Percentiles rank a stretch among this genome's conserved stretches.
phyloP scores from a whole-genome alignment of 768 basidiomycete species.

The Mrakia hoshinonis region DNA sequence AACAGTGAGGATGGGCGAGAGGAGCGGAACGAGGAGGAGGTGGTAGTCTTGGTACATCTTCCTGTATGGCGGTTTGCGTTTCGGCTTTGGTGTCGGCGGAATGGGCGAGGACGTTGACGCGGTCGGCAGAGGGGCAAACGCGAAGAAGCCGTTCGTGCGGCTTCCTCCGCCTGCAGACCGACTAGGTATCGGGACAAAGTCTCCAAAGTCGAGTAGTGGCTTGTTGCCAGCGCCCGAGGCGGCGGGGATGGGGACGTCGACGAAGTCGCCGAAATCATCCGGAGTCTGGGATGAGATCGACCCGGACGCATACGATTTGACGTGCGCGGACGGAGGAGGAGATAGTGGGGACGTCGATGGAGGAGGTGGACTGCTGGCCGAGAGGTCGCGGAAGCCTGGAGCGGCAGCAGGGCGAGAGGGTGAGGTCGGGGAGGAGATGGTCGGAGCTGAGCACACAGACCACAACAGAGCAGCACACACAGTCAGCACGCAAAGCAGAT shows the following conservation, averaged over 20 bases:
- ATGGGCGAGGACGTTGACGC: constrained; percentile 31
- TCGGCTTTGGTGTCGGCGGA: constrained; percentile 34
- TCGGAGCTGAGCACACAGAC: background rate
- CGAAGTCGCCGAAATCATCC: constrained; percentile 41
- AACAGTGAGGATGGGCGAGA: constrained; percentile 53
- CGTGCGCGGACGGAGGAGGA: constrained; percentile 27
- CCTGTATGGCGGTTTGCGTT: constrained; percentile 44
- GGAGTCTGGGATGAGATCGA: background rate
- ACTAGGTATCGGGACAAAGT: constrained; percentile 37
- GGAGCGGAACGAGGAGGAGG: constrained; percentile 55
- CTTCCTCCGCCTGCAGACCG: constrained; percentile 28
- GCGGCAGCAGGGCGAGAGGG: background rate
- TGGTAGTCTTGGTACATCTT: constrained; percentile 56
- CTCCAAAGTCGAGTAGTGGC: constrained; percentile 41
- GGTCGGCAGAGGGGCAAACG: constrained; percentile 30
- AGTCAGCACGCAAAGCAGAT: background rate
- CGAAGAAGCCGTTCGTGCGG: constrained; percentile 41
- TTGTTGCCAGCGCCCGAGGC: constrained; percentile 23
- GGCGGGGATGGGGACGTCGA: constrained; percentile 24
- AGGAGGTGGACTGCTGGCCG: background rate
- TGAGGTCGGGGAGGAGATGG: background rate
- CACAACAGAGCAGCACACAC: background rate
- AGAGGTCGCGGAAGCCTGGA: constrained; percentile 2
- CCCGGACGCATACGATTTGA: background rate
- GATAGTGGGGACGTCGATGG: constrained; percentile 54